These are phyloP conservation scores for Fusarium sacchari DNA, from an alignment of 2,329 filamentous ascomycete species.

Conservation along the genomic window DNA sequence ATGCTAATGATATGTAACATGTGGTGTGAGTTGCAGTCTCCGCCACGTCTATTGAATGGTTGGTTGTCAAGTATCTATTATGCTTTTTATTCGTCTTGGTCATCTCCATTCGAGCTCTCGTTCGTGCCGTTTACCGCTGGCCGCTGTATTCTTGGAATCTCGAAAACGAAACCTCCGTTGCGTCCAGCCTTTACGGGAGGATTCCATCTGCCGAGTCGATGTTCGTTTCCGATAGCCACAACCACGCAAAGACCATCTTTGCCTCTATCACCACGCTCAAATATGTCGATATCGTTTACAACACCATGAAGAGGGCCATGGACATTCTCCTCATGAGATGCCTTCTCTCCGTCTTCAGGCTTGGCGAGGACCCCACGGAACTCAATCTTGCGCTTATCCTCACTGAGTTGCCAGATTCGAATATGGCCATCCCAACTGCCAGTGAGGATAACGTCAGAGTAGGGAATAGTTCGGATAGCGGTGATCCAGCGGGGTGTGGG, in stretches of 20 bases:
- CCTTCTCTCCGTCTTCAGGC: constrained; percentile 32
- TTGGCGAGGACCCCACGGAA: constrained; percentile 73
- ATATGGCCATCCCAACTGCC: constrained; percentile 93
- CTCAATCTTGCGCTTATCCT: constrained; percentile 84
- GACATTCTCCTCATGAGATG: constrained; percentile 44
- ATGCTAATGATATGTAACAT: constrained; percentile 27
- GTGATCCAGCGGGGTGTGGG: constrained; percentile 89
- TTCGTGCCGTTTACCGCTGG: constrained; percentile 49
- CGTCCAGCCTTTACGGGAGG: constrained; percentile 66
- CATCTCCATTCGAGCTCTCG: constrained; percentile 36
- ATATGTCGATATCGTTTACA: constrained; percentile 87
- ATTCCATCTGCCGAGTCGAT: constrained; percentile 86
- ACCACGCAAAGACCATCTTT: constrained; percentile 83
- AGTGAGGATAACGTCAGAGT: constrained; percentile 87
- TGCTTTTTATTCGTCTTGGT: constrained; percentile 41
- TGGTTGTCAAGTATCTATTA: constrained; percentile 34
- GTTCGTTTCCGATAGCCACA: constrained; percentile 87
- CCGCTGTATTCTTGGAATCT: constrained; percentile 68
- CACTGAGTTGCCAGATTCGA: constrained; percentile 83
- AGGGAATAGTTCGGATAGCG: constrained; percentile 85
- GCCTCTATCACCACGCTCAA: constrained; percentile 83
- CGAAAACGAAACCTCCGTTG: constrained; percentile 90
- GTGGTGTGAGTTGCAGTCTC: constrained; percentile 25
- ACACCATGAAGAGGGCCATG: constrained; percentile 71
- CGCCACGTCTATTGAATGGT: constrained; percentile 40